phyloP scores from a whole-genome alignment of 371 early-diverging fungal species.

The Mortierella sp. region DNA sequence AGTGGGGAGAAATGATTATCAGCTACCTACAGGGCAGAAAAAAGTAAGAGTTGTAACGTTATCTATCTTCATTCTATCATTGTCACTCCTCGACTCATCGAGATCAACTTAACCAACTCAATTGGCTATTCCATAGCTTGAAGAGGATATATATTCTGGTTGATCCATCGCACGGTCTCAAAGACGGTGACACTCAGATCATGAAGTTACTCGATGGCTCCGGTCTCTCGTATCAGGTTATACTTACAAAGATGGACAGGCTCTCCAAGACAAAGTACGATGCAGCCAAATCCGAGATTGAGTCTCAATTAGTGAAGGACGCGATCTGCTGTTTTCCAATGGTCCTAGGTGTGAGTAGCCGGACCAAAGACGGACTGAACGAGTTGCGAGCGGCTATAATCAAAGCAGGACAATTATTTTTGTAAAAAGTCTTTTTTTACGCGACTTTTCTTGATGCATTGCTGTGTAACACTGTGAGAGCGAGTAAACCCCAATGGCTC shows the following conservation, averaged over 20 bases:
- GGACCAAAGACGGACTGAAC: constrained; percentile 44
- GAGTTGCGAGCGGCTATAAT: constrained; percentile 54
- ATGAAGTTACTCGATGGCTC: constrained; percentile 69
- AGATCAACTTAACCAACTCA: not conserved
- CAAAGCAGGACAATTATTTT: constrained; percentile 39
- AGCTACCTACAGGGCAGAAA: constrained; percentile 69
- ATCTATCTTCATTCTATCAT: not conserved
- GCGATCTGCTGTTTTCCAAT: constrained; percentile 71
- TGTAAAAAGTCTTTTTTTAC: not conserved
- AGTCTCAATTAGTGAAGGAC: constrained; percentile 59
- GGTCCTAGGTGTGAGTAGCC: constrained; percentile 57
- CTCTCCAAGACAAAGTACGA: constrained; percentile 60
- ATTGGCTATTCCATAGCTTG: constrained; percentile 57
- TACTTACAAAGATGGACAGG: constrained; percentile 77
- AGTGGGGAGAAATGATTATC: constrained; percentile 80
- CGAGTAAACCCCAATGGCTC: not conserved
- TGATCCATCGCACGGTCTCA: constrained; percentile 78
- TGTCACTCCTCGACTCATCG: not conserved
- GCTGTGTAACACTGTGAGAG: constrained; percentile 3
- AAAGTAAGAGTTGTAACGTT: constrained; percentile 62
- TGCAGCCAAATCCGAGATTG: constrained; percentile 59
- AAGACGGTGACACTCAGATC: constrained; percentile 71
- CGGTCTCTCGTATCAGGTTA: constrained; percentile 71
- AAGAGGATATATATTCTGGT: constrained; percentile 74
- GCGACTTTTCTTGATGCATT: not conserved